Evolutionary conservation across 352 stramenopile species (phyloP).

Genomic region (Phytophthora constricta): DNA sequence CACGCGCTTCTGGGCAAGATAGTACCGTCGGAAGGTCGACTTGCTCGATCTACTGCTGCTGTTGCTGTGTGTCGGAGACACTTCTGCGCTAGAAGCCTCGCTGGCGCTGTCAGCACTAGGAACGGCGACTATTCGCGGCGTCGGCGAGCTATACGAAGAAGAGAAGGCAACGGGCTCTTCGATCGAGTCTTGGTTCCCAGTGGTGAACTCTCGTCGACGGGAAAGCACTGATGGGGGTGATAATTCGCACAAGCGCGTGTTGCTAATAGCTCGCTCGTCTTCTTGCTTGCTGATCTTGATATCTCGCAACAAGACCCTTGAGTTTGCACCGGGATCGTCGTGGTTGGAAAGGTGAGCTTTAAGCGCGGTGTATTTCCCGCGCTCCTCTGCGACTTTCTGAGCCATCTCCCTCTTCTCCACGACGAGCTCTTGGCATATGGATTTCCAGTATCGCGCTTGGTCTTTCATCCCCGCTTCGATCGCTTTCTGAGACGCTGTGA

Average conservation of each 20-base stretch:
- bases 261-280: not conserved
- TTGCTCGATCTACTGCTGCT: constrained; percentile 24
- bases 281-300: not conserved
- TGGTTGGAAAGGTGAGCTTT: constrained; percentile 46
- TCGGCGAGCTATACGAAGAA: constrained; percentile 16
- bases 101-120: constrained; percentile 13
- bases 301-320: not conserved
- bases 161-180: constrained; percentile 7
- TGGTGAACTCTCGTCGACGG: not conserved
- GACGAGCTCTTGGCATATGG: constrained; percentile 52
- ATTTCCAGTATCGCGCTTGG: constrained; percentile 49
- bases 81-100: constrained; percentile 11
- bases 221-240: not conserved
- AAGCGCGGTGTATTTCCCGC: constrained; percentile 50
- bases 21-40: constrained; percentile 48
- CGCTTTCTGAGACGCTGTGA: constrained; percentile 28
- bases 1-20: constrained; percentile 38
- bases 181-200: constrained; percentile 11
- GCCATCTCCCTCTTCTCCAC: constrained; percentile 50
- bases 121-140: constrained; percentile 2
- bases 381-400: constrained; percentile 53
- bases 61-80: constrained; percentile 26
- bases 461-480: constrained; percentile 49
- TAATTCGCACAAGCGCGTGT: constrained; percentile 13
- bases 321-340: constrained; percentile 5